Conservation (phyloP, 495 filamentous ascomycete genomes). For the Pseudotulostoma volvatum region DNA sequence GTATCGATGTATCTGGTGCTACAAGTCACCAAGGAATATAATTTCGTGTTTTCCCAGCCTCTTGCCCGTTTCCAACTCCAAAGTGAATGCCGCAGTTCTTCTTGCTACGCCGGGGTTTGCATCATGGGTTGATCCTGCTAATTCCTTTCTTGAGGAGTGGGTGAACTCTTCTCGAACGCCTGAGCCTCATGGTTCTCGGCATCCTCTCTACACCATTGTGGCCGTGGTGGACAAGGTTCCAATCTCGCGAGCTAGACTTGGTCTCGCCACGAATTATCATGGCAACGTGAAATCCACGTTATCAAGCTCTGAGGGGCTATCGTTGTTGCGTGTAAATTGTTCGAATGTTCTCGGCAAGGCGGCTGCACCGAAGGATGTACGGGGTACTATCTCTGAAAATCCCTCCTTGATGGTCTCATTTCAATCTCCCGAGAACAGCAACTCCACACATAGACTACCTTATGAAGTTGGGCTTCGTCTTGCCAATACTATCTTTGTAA, state of each 20-base stretch:
- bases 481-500: conserved; percentile 64
- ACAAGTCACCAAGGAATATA: conserved; percentile 19
- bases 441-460: neutral
- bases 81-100: conserved; percentile 16
- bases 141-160: conserved; percentile 18
- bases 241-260: neutral
- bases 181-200: neutral
- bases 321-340: conserved; percentile 14
- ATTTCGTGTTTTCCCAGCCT: conserved; percentile 14
- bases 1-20: conserved; percentile 4
- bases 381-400: conserved; percentile 18
- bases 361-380: conserved; percentile 15
- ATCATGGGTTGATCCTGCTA: conserved; percentile 20
- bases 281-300: neutral
- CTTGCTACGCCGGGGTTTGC: conserved; percentile 27
- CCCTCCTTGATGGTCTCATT: conserved; percentile 19
- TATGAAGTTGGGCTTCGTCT: conserved; percentile 40
- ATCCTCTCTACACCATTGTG: conserved; percentile 6
- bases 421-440: conserved; percentile 1
- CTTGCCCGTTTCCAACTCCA: conserved; percentile 3
- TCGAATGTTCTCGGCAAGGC: conserved; percentile 19
- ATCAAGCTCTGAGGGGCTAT: conserved; percentile 20
- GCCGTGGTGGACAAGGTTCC: conserved; percentile 27
- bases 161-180: conserved; percentile 13
- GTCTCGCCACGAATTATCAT: neutral